Percentiles rank a stretch among this genome's conserved stretches.
Evolutionary conservation across 2,329 filamentous ascomycete genomes (phyloP).

Genomic region (Aspergillus felis): DNA sequence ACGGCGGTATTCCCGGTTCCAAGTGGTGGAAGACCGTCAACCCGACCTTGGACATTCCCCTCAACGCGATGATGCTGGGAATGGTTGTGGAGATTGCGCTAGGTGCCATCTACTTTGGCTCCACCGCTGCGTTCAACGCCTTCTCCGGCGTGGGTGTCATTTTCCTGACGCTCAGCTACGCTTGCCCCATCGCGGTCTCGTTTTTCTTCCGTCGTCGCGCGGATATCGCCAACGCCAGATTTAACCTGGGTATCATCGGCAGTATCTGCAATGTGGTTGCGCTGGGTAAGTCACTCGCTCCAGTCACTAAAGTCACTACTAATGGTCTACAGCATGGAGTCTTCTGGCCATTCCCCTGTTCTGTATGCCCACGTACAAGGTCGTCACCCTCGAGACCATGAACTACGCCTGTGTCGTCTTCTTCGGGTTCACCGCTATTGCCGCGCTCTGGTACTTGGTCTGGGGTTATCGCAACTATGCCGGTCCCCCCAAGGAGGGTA

Average conservation of each 20-base stretch:
- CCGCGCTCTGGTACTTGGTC: constrained; percentile 62
- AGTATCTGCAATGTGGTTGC: constrained; percentile 60
- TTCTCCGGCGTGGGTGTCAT: constrained; percentile 78
- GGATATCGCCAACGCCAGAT: constrained; percentile 45
- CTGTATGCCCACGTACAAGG: constrained; percentile 53
- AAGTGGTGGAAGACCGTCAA: constrained; percentile 63
- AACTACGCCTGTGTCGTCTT: constrained; percentile 77
- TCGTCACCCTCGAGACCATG: constrained; percentile 56
- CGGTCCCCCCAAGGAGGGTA: constrained; percentile 27
- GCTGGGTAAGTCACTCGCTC: constrained; percentile 49
- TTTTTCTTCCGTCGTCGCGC: constrained; percentile 55
- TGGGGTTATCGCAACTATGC: constrained; percentile 62
- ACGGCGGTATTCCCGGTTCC: constrained; percentile 67
- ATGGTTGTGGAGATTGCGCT: constrained; percentile 66
- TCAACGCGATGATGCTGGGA: constrained; percentile 64
- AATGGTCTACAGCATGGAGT: constrained; percentile 51
- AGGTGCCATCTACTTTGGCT: constrained; percentile 76
- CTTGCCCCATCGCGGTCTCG: constrained; percentile 62
- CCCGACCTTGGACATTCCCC: constrained; percentile 61
- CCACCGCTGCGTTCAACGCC: constrained; percentile 70
- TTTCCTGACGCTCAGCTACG: constrained; percentile 68
- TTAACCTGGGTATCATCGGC: constrained; percentile 59
- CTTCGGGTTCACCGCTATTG: constrained; percentile 59
- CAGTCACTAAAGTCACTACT: constrained; percentile 2
- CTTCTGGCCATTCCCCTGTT: constrained; percentile 67